A percentile compares a stretch with the other conserved stretches of the same genome.
These are phyloP conservation scores for Fragosphaeria purpurea DNA, from an alignment of 2,329 filamentous ascomycete genomes.

Conservation along the genomic window DNA sequence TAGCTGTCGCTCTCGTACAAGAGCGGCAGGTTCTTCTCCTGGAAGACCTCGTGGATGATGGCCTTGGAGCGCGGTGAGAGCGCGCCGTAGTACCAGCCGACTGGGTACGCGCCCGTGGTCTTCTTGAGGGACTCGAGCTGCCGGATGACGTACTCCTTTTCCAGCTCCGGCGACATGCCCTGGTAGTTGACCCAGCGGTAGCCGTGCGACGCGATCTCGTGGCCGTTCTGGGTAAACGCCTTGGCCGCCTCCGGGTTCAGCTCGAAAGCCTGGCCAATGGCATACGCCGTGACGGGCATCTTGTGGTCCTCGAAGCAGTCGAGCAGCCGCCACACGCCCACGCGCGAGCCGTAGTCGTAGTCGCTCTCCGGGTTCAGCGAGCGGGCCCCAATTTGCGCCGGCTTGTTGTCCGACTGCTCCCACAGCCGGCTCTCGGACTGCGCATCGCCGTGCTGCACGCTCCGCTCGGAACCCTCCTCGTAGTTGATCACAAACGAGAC, in stretches of 20 bases:
- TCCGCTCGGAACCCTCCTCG: constrained; percentile 23
- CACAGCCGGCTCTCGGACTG: constrained; percentile 13
- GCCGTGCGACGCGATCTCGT: constrained; percentile 13
- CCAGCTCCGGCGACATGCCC: constrained; percentile 6
- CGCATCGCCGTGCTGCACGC: constrained; percentile 22
- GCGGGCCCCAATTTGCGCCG: constrained; percentile 9
- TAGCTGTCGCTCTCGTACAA: constrained; percentile 12
- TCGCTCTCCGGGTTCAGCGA: constrained; percentile 11
- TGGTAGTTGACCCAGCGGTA: constrained; percentile 9
- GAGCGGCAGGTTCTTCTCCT: constrained; percentile 8
- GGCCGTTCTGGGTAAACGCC: constrained; percentile 10
- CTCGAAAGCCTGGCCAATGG: constrained; percentile 10
- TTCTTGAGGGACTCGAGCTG: constrained; percentile 9
- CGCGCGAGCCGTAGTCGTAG: constrained; percentile 14
- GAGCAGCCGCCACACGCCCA: constrained; percentile 13
- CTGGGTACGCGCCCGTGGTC: constrained; percentile 8
- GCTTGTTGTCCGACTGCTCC: constrained; percentile 9
- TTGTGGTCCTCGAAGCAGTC: constrained; percentile 8
- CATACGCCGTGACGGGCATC: constrained; percentile 8
- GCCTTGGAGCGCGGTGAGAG: constrained; percentile 9
- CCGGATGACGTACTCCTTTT: constrained; percentile 7
- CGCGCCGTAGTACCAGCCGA: constrained; percentile 14
- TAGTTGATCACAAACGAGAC: constrained; percentile 29
- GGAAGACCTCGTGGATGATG: constrained; percentile 10
- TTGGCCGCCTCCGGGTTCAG: constrained; percentile 9